phyloP scores from a whole-genome alignment of 1,284 basidiomycete genomes.

The Xerocomus minutiporus region DNA sequence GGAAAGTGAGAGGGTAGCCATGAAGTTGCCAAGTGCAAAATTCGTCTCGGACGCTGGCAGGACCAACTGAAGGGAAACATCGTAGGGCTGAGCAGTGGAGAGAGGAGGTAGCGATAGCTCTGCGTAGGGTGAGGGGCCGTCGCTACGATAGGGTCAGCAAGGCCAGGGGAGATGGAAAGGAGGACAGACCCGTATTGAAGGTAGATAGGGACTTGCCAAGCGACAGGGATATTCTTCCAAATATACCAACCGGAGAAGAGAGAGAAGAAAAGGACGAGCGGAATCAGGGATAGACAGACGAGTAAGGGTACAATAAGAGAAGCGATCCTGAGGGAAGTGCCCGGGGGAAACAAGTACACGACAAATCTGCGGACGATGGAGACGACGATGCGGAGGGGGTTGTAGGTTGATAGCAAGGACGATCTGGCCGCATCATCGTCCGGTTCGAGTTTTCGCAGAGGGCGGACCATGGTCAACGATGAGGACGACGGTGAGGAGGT shows the following conservation, averaged over 20 bases:
- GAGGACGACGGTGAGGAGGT: slow-evolving; percentile 8
- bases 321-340: slow-evolving; percentile 41
- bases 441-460: slow-evolving; percentile 20
- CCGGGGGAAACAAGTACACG: slow-evolving; percentile 40
- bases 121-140: slow-evolving; percentile 60
- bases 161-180: background rate
- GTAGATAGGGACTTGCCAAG: slow-evolving; percentile 62
- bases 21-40: slow-evolving; percentile 73
- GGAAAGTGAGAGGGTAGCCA: slow-evolving; percentile 57
- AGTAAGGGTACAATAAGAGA: slow-evolving; percentile 58
- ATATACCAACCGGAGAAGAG: slow-evolving; percentile 63
- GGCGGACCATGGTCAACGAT: slow-evolving; percentile 25
- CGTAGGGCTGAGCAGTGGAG: slow-evolving; percentile 59
- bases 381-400: slow-evolving; percentile 1
- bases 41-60: slow-evolving; percentile 67
- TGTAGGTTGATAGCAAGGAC: background rate
- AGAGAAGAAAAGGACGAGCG: slow-evolving; percentile 56
- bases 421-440: slow-evolving; percentile 6
- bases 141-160: slow-evolving; percentile 39
- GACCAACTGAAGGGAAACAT: slow-evolving; percentile 61
- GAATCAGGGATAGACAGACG: slow-evolving; percentile 58
- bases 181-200: slow-evolving; percentile 69
- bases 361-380: slow-evolving; percentile 5
- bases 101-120: slow-evolving; percentile 47
- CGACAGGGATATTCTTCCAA: slow-evolving; percentile 62